Evolutionary conservation across 371 early-diverging fungal species (phyloP).

Genomic region (Rhizopus arrhizus): DNA sequence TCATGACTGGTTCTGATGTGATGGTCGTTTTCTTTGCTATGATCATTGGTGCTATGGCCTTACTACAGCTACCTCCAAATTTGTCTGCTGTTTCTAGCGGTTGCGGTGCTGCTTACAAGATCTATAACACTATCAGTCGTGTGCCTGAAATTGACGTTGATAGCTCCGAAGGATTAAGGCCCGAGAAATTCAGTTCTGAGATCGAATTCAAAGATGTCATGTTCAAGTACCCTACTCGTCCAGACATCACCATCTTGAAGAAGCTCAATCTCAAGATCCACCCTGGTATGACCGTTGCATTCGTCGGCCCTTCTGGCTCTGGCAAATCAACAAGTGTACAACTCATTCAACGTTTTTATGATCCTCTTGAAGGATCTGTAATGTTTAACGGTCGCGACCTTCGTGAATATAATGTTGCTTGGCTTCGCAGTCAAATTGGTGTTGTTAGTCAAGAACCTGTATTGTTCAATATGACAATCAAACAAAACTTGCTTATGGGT

Average conservation of each 20-base stretch:
- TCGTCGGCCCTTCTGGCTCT: slow-evolving; percentile 75
- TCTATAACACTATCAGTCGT: slow-evolving; percentile 82
- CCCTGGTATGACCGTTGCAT: slow-evolving; percentile 77
- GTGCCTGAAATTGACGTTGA: slow-evolving; percentile 65
- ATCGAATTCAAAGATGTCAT: slow-evolving; percentile 74
- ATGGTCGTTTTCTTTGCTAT: slow-evolving; percentile 72
- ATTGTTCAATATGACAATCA: slow-evolving; percentile 82
- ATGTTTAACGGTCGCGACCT: slow-evolving; percentile 73
- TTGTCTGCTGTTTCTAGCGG: slow-evolving; percentile 65
- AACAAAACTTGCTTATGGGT: slow-evolving; percentile 79
- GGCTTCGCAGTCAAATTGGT: slow-evolving; percentile 79
- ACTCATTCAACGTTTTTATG: slow-evolving; percentile 91
- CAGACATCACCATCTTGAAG: slow-evolving; percentile 70
- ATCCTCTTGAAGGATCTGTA: slow-evolving; percentile 65
- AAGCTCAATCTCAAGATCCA: slow-evolving; percentile 62
- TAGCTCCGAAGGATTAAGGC: slow-evolving; percentile 56
- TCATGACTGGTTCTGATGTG: slow-evolving; percentile 55
- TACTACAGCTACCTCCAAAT: slow-evolving; percentile 60
- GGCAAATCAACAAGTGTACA: slow-evolving; percentile 91
- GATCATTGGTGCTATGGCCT: slow-evolving; percentile 62
- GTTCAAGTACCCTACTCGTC: slow-evolving; percentile 78
- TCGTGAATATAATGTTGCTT: slow-evolving; percentile 66
- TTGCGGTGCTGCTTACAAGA: slow-evolving; percentile 65
- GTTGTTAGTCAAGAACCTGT: slow-evolving; percentile 89
- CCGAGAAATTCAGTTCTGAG: slow-evolving; percentile 54